A percentile compares a stretch with the other conserved stretches of the same genome.
phyloP scores from a whole-genome alignment of 2,329 filamentous ascomycete genomes.

The Colletotrichum sp. region DNA sequence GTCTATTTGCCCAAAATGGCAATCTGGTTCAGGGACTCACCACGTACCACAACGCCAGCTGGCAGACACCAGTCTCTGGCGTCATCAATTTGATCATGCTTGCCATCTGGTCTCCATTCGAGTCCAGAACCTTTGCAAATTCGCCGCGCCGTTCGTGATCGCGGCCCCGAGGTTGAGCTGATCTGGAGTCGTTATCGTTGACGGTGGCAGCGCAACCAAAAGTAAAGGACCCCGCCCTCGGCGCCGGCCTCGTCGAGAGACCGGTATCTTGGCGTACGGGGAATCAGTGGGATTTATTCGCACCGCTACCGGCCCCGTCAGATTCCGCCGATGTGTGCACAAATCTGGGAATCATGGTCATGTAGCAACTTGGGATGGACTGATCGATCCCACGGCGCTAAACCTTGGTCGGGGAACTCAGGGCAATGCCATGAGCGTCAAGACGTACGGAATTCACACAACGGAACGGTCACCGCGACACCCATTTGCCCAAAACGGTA shows the following conservation, averaged over 20 bases:
- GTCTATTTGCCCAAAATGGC: not conserved
- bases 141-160: not conserved
- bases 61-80: not conserved
- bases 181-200: not conserved
- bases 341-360: not conserved
- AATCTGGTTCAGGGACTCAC: not conserved
- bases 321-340: not conserved
- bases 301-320: constrained; percentile 1
- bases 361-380: not conserved
- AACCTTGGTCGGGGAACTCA: not conserved
- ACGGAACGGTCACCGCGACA: not conserved
- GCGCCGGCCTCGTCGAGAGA: constrained; percentile 3
- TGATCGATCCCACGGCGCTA: not conserved
- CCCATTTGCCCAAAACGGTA: not conserved
- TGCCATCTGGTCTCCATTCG: not conserved
- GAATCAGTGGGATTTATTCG: not conserved
- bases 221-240: constrained; percentile 1
- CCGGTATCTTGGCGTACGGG: constrained; percentile 2
- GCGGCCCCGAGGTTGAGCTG: not conserved
- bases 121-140: not conserved
- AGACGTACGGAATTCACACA: not conserved
- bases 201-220: not conserved
- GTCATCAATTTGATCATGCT: constrained; percentile 15
- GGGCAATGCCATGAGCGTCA: not conserved
- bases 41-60: not conserved